Evolutionary conservation across 1,284 basidiomycete genomes (phyloP).

Genomic region (Irpex lacteus): DNA sequence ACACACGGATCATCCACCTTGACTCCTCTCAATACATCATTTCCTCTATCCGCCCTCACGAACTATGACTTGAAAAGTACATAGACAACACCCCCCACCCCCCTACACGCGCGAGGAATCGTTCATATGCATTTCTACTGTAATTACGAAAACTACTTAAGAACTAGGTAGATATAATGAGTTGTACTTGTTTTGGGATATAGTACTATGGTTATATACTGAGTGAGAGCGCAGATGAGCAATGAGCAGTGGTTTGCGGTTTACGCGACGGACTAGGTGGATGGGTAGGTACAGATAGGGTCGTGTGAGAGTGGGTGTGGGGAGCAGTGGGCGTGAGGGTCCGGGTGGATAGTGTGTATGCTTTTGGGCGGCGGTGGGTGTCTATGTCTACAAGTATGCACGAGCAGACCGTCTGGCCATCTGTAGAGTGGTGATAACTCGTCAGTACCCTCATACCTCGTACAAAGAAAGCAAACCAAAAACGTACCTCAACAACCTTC

Average conservation of each 20-base stretch:
- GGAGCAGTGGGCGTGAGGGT: background rate
- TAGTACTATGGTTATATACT: background rate
- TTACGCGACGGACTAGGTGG: too few relatives aligned
- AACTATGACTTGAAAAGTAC: background rate
- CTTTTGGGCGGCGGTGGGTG: constrained; percentile 7
- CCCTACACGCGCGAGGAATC: background rate
- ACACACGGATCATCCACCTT: too few relatives aligned
- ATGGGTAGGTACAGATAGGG: background rate
- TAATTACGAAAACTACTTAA: background rate
- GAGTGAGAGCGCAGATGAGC: too few relatives aligned
- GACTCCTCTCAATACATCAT: background rate
- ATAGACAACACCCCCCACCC: background rate
- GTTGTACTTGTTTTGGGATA: background rate
- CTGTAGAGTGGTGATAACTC: constrained; percentile 17
- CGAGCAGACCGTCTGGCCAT: constrained; percentile 41
- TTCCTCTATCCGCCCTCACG: background rate
- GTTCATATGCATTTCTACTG: background rate
- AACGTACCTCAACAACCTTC: constrained; percentile 92
- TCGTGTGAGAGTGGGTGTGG: background rate
- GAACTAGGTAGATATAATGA: background rate
- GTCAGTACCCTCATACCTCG: background rate
- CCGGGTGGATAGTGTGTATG: background rate
- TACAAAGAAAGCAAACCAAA: background rate
- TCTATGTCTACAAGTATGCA: constrained; percentile 33
- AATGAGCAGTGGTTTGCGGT: too few relatives aligned